Percentiles rank a stretch among this genome's conserved stretches.
These are phyloP conservation scores for Cyclotella cryptica DNA, from an alignment of 108 stramenopile species.

Conservation along the genomic window DNA sequence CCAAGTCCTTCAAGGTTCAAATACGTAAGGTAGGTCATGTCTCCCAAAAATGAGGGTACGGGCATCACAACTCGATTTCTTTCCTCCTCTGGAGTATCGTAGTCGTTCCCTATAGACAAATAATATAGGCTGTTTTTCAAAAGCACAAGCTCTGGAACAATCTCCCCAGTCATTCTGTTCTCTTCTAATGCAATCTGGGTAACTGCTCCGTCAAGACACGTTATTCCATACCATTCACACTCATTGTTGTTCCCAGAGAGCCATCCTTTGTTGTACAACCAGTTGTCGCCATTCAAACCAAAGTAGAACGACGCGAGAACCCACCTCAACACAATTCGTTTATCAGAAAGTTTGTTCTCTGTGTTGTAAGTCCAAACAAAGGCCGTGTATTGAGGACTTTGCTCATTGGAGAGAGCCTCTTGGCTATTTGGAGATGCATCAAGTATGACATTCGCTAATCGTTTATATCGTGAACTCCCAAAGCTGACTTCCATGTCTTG, in stretches of 20 bases:
- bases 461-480: slow-evolving; percentile 19
- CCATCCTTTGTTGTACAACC: slow-evolving; percentile 57
- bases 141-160: slow-evolving; percentile 39
- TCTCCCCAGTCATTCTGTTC: slow-evolving; percentile 39
- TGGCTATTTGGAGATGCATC: slow-evolving; percentile 32
- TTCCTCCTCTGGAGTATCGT: slow-evolving; percentile 32
- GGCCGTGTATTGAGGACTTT: slow-evolving; percentile 29
- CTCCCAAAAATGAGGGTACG: slow-evolving; percentile 37
- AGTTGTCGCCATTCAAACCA: slow-evolving; percentile 50
- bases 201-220: slow-evolving; percentile 30
- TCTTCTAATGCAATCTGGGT: slow-evolving; percentile 30
- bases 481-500: slow-evolving; percentile 25
- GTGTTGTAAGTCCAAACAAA: slow-evolving; percentile 39
- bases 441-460: slow-evolving; percentile 17
- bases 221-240: slow-evolving; percentile 64
- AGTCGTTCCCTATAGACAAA: slow-evolving; percentile 47
- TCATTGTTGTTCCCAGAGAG: slow-evolving; percentile 42
- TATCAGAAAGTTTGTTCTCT: slow-evolving; percentile 14
- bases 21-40: slow-evolving; percentile 29
- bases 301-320: slow-evolving; percentile 56
- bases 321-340: slow-evolving; percentile 52
- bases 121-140: slow-evolving; percentile 23
- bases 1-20: slow-evolving; percentile 39
- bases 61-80: slow-evolving; percentile 34
- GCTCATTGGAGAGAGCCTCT: slow-evolving; percentile 19